phyloP scores from a whole-genome alignment of 176 grass and related monocot species.

The Poa pratensis region DNA sequence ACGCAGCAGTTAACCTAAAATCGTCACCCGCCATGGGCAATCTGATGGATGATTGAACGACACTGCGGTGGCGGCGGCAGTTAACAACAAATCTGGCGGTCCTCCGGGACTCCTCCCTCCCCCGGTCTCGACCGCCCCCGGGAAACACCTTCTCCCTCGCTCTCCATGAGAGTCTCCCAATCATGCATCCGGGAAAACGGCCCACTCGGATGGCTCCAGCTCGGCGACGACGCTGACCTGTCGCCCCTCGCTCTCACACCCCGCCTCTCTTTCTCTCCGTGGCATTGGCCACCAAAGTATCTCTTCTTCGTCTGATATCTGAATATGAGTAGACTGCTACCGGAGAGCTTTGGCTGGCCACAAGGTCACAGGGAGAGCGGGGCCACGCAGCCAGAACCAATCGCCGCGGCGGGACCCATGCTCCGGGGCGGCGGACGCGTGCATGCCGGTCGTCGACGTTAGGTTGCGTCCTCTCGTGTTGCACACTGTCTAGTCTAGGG shows the following conservation, averaged over 20 bases:
- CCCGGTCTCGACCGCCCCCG: slow-evolving; percentile 19
- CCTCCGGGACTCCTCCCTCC: background rate
- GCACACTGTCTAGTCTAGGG: too few relatives aligned
- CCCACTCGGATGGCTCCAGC: background rate
- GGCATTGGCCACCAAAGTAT: background rate
- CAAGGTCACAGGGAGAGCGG: background rate
- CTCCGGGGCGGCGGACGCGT: background rate
- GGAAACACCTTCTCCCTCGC: slow-evolving; percentile 13
- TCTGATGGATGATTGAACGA: background rate
- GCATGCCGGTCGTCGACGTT: background rate
- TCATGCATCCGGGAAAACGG: background rate
- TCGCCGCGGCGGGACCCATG: too few relatives aligned
- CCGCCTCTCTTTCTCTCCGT: background rate
- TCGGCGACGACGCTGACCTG: slow-evolving; percentile 18
- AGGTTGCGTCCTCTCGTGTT: background rate
- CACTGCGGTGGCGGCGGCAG: background rate
- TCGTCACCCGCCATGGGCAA: background rate
- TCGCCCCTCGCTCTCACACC: background rate
- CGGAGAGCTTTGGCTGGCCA: background rate
- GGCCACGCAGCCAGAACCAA: background rate
- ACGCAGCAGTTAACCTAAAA: background rate
- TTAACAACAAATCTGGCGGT: background rate
- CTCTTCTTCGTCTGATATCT: background rate
- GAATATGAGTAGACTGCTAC: background rate
- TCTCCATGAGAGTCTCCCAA: background rate